Percentiles rank a stretch among this genome's conserved stretches.
Evolutionary conservation across 2,329 filamentous ascomycete species (phyloP).

Genomic region (Nakataea oryzae): DNA sequence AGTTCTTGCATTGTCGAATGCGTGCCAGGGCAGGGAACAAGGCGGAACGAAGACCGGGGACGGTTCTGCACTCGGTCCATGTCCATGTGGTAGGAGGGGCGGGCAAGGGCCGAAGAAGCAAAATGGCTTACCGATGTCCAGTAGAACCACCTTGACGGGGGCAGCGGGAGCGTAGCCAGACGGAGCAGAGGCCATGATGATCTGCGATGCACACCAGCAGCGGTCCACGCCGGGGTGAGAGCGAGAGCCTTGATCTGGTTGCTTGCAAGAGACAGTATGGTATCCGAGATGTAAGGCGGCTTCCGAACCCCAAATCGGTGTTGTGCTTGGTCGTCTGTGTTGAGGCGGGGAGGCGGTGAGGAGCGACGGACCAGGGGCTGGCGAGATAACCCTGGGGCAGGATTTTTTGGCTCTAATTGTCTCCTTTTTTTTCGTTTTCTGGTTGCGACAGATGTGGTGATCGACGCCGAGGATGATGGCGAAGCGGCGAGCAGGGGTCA

Average conservation of each 20-base stretch:
- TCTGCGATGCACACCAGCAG: background rate
- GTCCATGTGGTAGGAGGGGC: background rate
- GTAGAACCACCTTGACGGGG: slow-evolving; percentile 35
- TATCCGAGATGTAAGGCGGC: background rate
- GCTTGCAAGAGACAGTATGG: background rate
- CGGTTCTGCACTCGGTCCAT: background rate
- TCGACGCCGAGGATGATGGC: too few relatives aligned
- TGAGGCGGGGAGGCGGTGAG: background rate
- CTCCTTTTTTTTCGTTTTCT: background rate
- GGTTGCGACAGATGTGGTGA: background rate
- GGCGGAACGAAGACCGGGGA: background rate
- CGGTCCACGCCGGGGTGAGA: background rate
- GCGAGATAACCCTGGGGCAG: too few relatives aligned
- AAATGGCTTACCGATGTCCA: slow-evolving; percentile 44
- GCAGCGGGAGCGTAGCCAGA: background rate
- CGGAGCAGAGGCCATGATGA: slow-evolving; percentile 1
- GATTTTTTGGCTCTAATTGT: too few relatives aligned
- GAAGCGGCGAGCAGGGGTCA: background rate
- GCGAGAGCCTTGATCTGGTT: background rate
- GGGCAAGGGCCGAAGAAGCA: background rate
- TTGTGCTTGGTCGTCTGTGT: too few relatives aligned
- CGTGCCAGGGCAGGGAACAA: background rate
- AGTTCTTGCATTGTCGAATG: background rate
- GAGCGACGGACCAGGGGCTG: background rate
- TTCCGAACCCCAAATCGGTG: too few relatives aligned